Conservation (phyloP, 2,329 filamentous ascomycete species). For the Gaeumannomyces sp. region DNA sequence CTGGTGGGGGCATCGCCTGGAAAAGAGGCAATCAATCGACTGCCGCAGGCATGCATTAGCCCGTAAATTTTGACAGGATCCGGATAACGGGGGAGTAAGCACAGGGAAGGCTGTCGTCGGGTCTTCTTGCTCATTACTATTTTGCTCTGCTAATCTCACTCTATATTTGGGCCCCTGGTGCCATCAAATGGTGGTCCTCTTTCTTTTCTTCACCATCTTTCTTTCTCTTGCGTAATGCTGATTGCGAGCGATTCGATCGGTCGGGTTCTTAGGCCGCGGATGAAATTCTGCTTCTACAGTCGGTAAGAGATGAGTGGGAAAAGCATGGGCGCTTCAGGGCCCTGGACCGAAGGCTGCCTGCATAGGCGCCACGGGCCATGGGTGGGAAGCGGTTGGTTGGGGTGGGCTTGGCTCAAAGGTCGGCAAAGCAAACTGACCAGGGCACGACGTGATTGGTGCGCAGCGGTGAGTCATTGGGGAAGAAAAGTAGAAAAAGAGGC, state of each 20-base stretch:
- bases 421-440: not conserved
- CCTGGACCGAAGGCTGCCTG: not conserved
- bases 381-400: not conserved
- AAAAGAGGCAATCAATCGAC: not conserved
- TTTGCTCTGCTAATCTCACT: too few relatives aligned
- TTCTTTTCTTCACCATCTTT: not conserved
- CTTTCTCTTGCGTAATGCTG: not conserved
- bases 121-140: not conserved
- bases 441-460: not conserved
- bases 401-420: not conserved
- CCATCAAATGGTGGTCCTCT: not conserved
- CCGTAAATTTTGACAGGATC: not conserved
- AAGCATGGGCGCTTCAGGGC: not conserved
- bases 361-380: not conserved
- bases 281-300: not conserved
- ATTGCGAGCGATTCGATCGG: not conserved
- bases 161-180: not conserved
- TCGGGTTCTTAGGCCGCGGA: not conserved
- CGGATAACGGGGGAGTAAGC: not conserved
- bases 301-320: not conserved
- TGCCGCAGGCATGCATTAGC: not conserved
- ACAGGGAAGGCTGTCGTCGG: not conserved
- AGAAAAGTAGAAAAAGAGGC: conserved; percentile 1
- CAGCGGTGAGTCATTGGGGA: conserved; percentile 4
- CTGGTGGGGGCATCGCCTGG: not conserved